Evolutionary conservation across 371 early-diverging fungal species (phyloP).

Genomic region (Mucor indicus): DNA sequence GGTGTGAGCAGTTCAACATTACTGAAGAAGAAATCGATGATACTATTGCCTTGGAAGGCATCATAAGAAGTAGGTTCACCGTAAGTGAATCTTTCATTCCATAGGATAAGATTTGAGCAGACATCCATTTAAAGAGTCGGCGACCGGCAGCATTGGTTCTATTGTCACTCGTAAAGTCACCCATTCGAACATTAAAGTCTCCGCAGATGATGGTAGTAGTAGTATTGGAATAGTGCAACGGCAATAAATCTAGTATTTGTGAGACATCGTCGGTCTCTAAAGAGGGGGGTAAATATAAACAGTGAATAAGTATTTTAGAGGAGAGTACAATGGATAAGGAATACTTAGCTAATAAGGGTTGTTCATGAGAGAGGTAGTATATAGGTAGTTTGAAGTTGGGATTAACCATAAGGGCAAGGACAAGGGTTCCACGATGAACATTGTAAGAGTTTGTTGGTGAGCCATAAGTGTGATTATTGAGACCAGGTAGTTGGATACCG

Average conservation of each 20-base stretch:
- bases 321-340: background rate
- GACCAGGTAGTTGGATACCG: background rate
- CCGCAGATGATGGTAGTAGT: conserved; percentile 11
- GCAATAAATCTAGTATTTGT: background rate
- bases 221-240: background rate
- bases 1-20: background rate
- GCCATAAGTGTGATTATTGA: background rate
- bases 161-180: background rate
- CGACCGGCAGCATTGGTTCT: background rate
- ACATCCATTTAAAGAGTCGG: background rate
- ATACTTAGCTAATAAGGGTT: background rate
- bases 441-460: background rate
- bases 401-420: background rate
- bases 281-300: background rate
- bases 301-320: background rate
- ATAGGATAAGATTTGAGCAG: background rate
- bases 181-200: conserved; percentile 7
- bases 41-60: background rate
- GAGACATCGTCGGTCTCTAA: background rate
- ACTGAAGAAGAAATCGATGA: conserved; percentile 1
- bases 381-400: background rate
- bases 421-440: background rate
- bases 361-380: background rate
- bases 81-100: background rate
- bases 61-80: background rate